Base-by-base conservation (phyloP, 805 yeast species). In the Torulaspora franciscae region DNA sequence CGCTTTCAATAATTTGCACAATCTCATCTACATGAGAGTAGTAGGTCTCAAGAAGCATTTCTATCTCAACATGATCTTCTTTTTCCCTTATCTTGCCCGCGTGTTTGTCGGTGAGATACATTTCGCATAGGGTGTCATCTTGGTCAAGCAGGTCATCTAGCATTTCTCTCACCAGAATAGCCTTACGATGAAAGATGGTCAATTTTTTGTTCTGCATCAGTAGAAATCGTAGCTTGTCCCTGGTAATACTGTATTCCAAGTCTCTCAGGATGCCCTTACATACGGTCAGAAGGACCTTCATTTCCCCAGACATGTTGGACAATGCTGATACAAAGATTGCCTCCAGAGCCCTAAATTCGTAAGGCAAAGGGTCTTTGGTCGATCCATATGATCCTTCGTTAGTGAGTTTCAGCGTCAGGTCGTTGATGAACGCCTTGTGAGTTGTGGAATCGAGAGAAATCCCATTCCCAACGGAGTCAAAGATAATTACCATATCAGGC, bases 21-120 rank as follows among this genome's bases (percentile, higher is more conserved):
- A 93, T 85, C 57, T 95, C 97, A 67, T 91, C 98, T 47, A 86
- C 78, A 43, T 91, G 95, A 42, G 83, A 83, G 56, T 86, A 88
- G 69, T 93, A 93, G 1, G 95, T 83, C 59, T 93, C 99, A 19
- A 93, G 66, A 41, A 93, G 71, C 72, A 93, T 74, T 61, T 93
- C 99, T 15, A 89, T 85, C 56, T 93, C 98, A 33, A 81, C 80
- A 61, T 86, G 95, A 52, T 87, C 85, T 41, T 77, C 77, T 2
- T 75, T 74, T 11, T 67, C 62, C 26, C 86, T 66, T 0, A 74
- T 71, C 24, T 56, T 33, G 62, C 85, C 65, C 41, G 55, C 40
- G 46, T 62, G 46, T 62, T 70, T 80, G 40, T 81, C 93, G 0
- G 91, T 80, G 36, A 93, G 69, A 62, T 88, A 88, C 61, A 93